phyloP scores from a whole-genome alignment of 352 stramenopile species.

The Phytophthora boehmeriae region DNA sequence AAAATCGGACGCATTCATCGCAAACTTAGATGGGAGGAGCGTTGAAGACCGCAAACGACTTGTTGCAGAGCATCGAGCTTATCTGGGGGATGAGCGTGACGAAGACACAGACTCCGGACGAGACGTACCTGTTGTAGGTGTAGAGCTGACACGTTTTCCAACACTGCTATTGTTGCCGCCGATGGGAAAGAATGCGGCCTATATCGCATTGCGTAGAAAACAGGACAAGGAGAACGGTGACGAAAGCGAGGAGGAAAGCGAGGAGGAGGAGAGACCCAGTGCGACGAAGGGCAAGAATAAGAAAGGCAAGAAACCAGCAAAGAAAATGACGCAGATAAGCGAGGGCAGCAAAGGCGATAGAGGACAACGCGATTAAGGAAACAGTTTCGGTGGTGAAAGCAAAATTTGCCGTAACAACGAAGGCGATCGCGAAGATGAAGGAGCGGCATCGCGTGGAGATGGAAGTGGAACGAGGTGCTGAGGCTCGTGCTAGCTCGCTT shows the following conservation, averaged over 20 bases:
- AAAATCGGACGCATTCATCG: constrained; percentile 8
- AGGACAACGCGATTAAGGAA: not conserved
- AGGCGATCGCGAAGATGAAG: not conserved
- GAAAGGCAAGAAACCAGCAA: not conserved
- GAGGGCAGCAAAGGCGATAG: not conserved
- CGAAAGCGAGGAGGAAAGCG: not conserved
- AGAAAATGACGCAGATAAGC: not conserved
- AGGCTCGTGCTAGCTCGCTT: not conserved
- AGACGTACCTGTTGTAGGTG: not conserved
- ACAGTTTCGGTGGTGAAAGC: not conserved
- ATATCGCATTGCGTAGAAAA: not conserved
- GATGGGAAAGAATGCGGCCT: constrained; percentile 6
- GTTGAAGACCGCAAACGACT: not conserved
- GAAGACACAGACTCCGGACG: constrained; percentile 6
- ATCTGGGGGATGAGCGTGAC: not conserved
- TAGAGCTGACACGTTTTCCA: not conserved
- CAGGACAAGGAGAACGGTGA: not conserved
- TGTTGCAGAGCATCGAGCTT: constrained; percentile 1
- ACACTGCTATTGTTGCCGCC: not conserved
- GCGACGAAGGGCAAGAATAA: not conserved
- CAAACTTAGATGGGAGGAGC: not conserved
- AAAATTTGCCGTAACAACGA: not conserved
- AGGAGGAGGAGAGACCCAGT: too few relatives aligned
- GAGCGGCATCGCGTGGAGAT: not conserved
- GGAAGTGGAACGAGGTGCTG: not conserved